Percentiles rank a stretch among this genome's conserved stretches.
Conservation (phyloP, 495 filamentous ascomycete genomes). For the Clavariopsis aquatica region DNA sequence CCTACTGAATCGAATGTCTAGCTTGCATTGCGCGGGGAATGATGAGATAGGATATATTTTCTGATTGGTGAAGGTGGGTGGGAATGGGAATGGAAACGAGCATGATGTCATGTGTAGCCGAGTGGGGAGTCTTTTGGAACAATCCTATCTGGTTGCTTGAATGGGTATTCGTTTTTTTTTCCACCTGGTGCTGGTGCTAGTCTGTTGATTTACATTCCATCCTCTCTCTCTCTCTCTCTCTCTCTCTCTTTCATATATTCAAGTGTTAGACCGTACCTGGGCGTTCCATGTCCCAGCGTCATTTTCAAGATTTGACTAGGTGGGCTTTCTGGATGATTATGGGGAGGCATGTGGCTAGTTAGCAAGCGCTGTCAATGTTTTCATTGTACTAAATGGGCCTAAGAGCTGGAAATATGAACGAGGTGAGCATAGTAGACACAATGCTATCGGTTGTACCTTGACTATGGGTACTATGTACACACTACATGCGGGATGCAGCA, state of each 20-base stretch:
- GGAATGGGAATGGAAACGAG: not conserved
- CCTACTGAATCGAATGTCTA: not conserved
- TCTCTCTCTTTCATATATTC: not conserved
- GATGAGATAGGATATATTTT: not conserved
- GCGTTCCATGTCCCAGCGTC: no score
- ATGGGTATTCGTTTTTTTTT: not conserved
- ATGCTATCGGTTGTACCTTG: no score
- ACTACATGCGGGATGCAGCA: no score
- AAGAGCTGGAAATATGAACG: no score
- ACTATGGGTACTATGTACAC: no score
- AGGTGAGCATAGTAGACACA: no score
- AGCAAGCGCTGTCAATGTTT: no score
- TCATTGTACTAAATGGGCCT: no score
- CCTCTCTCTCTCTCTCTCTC: not conserved
- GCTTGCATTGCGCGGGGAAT: not conserved
- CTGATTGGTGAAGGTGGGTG: not conserved
- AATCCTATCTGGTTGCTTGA: constrained; percentile 1
- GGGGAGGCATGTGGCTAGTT: no score
- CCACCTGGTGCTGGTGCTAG: not conserved
- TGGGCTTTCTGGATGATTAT: no score
- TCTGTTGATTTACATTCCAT: not conserved
- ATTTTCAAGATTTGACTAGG: no score
- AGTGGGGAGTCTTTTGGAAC: not conserved
- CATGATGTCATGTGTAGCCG: not conserved
- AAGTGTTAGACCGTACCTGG: no score